Percentiles rank a stretch among this genome's conserved stretches.
phyloP scores from a whole-genome alignment of 768 basidiomycete genomes.

The Agrocybe pediades region DNA sequence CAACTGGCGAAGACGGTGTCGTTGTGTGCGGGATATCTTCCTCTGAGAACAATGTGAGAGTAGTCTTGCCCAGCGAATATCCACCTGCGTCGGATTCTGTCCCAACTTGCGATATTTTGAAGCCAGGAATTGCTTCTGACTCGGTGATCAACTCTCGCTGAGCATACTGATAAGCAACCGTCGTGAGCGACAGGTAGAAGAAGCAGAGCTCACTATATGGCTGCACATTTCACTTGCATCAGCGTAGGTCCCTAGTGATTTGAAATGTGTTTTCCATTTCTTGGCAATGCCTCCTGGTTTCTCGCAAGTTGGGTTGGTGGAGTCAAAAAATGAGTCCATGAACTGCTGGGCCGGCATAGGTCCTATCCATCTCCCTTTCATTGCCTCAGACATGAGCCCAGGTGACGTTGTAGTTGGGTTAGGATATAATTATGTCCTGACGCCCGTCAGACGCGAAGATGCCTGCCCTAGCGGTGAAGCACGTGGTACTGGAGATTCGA shows the following conservation, averaged over 20 bases:
- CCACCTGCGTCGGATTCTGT: background rate
- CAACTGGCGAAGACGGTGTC: no score
- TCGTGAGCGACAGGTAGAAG: background rate
- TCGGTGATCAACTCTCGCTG: constrained; percentile 1
- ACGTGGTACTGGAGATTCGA: no score
- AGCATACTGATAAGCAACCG: background rate
- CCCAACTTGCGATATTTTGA: constrained; percentile 11
- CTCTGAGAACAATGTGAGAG: constrained; percentile 11
- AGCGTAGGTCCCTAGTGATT: background rate
- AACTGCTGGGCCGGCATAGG: constrained; percentile 7
- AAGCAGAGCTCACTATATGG: constrained; percentile 2
- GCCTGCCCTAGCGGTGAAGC: no score
- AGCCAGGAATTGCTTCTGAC: background rate
- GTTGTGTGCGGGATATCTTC: constrained; percentile 20
- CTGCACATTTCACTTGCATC: constrained; percentile 7
- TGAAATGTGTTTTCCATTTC: background rate
- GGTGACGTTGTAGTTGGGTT: no score
- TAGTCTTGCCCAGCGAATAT: background rate
- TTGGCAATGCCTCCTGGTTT: background rate
- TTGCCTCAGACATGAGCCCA: no score
- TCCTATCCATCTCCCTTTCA: constrained; percentile 11
- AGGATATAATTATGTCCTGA: no score
- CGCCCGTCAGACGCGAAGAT: no score
- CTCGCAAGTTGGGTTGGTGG: background rate
- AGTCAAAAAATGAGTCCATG: background rate